Percentiles rank a stretch among this genome's conserved stretches.
Conservation (phyloP, 139 green algal genomes). For the Micractinium sp. region DNA sequence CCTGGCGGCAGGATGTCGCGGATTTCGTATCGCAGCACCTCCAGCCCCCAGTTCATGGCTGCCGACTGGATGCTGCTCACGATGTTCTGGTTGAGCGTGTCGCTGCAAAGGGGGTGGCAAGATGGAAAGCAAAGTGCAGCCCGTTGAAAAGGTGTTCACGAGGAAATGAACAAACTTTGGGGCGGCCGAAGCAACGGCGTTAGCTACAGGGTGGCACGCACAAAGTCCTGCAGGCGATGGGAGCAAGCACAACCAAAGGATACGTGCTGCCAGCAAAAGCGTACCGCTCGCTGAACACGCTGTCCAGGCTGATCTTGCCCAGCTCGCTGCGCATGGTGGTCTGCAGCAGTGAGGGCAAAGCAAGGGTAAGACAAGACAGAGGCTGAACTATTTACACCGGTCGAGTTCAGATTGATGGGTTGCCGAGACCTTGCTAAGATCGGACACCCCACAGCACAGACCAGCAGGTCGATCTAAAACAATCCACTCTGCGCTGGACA, state of each 20-base stretch:
- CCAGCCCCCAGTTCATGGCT: conserved; percentile 89
- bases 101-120: too few species aligned
- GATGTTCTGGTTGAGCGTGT: conserved; percentile 8
- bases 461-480: too few species aligned
- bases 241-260: background rate
- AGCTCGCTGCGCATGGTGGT: conserved; percentile 97
- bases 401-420: too few species aligned
- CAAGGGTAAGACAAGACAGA: too few species aligned
- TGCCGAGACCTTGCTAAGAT: too few species aligned
- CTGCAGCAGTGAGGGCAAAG: conserved; percentile 43
- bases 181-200: background rate
- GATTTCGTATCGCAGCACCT: conserved; percentile 91
- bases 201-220: background rate
- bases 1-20: conserved; percentile 92
- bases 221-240: background rate
- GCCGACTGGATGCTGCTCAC: conserved; percentile 60
- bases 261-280: background rate
- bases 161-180: too few species aligned
- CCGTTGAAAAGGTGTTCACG: too few species aligned
- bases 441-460: too few species aligned
- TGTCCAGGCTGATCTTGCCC: conserved; percentile 98
- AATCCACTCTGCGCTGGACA: too few species aligned
- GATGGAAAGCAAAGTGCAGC: too few species aligned
- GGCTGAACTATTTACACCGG: too few species aligned
- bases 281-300: conserved; percentile 23